Evolutionary conservation across 2,329 filamentous ascomycete species (phyloP), one percentile per base, ranked within the genome.

Genomic region (Fusarium sp.): DNA sequence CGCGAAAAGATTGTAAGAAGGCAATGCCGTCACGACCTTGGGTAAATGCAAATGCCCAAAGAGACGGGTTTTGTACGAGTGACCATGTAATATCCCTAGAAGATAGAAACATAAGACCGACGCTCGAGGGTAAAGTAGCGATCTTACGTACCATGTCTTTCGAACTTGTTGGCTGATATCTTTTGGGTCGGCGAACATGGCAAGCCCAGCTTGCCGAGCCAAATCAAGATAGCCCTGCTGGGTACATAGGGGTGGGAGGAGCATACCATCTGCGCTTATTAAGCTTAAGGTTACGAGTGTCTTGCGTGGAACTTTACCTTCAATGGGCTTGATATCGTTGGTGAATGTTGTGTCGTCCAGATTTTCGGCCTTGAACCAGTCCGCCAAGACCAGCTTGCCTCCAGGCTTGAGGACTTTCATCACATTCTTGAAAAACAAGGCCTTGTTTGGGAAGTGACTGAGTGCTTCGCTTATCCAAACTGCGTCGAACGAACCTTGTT

Each of bases 381-480:
- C 88, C 25, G 87, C 86, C 56, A 90, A 78, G 6, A 87, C 86
- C 46, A 90, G 75, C 75, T 83, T 86, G 2, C 85, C 86, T 1
- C 84, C 83, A 0, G 78, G 61, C 40, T 80, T 83, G 52, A 90
- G 77, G 34, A 89, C 78, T 48, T 77, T 78, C 30, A 79, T 78
- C 3, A 84, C 83, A 65, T 88, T 89, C 27, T 77, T 75, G 74
- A 89, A 89, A 78, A 90, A 90, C 4, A 88, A 77, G 3, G 81
- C 78, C 76, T 90, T 90, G 73, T 89, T 82, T 1, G 87, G 86
- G 61, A 90, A 83, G 75, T 90, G 87, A 69, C 85, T 88, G 62
- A 90, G 81, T 4, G 87, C 87, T 75, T 90, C 87, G 51, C 85
- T 87, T 75, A 90, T 88, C 87, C 87, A 90, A 24, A 90, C 86